These are phyloP conservation scores for Xylariaceae sp. DNA, from an alignment of 2,329 filamentous ascomycete genomes.

Conservation along the genomic window DNA sequence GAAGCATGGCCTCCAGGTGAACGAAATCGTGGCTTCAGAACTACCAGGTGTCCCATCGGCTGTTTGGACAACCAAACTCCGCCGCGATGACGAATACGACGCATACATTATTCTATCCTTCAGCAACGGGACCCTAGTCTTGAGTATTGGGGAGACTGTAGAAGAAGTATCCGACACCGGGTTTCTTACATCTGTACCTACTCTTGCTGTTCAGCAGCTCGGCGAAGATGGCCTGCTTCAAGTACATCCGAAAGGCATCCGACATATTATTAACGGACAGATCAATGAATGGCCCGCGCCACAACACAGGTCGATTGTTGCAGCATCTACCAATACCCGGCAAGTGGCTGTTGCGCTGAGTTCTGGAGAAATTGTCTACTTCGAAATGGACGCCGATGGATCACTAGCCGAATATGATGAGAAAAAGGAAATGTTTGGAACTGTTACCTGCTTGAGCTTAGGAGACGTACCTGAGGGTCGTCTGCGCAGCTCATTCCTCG, in stretches of 20 bases:
- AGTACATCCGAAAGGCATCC: conserved; percentile 92
- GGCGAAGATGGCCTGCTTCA: conserved; percentile 91
- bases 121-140: conserved; percentile 79
- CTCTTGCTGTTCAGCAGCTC: conserved; percentile 86
- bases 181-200: conserved; percentile 82
- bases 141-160: conserved; percentile 94
- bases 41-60: conserved; percentile 81
- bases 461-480: conserved; percentile 89
- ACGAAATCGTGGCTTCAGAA: conserved; percentile 92
- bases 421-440: conserved; percentile 90
- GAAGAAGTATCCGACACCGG: conserved; percentile 93
- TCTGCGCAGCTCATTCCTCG: conserved; percentile 82
- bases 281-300: conserved; percentile 93
- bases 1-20: conserved; percentile 87
- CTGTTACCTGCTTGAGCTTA: conserved; percentile 89
- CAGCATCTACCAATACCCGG: conserved; percentile 84
- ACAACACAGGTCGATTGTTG: conserved; percentile 89
- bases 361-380: conserved; percentile 95
- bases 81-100: conserved; percentile 75
- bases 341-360: conserved; percentile 93
- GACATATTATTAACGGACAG: conserved; percentile 72
- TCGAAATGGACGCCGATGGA: conserved; percentile 92
- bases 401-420: conserved; percentile 91
- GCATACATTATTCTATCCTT: conserved; percentile 95
- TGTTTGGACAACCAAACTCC: conserved; percentile 93